phyloP scores from a whole-genome alignment of 2,329 filamentous ascomycete genomes.

The Sporothrix mexicana region DNA sequence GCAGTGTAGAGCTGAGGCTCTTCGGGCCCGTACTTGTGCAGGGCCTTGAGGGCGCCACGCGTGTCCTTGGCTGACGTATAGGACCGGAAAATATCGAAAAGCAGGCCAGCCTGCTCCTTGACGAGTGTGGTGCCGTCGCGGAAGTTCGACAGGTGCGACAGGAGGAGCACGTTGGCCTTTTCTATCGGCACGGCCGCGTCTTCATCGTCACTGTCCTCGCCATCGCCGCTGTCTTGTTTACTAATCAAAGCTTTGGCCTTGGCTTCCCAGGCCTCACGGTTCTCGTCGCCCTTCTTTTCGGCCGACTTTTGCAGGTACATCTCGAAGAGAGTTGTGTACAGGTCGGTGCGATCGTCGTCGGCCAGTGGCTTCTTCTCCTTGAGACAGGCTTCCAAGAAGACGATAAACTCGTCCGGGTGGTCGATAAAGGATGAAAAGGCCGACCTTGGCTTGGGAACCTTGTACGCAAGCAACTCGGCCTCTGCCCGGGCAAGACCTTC shows the following conservation, averaged over 20 bases:
- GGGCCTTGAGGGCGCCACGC: constrained; percentile 82
- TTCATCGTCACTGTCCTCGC: constrained; percentile 49
- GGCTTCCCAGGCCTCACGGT: constrained; percentile 81
- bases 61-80: constrained; percentile 94
- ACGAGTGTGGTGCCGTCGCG: constrained; percentile 89
- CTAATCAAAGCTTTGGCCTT: constrained; percentile 86
- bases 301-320: constrained; percentile 95
- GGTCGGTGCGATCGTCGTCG: constrained; percentile 77
- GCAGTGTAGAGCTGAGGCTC: constrained; percentile 93
- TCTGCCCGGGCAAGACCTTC: constrained; percentile 44
- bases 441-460: constrained; percentile 78
- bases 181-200: constrained; percentile 83
- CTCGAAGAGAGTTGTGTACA: constrained; percentile 95
- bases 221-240: constrained; percentile 54
- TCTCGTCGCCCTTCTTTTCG: constrained; percentile 67
- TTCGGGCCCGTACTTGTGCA: constrained; percentile 88
- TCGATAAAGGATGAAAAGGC: constrained; percentile 98
- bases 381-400: constrained; percentile 88
- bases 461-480: constrained; percentile 63
- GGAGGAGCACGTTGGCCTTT: constrained; percentile 88
- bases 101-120: constrained; percentile 87
- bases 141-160: constrained; percentile 92
- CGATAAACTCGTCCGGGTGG: constrained; percentile 87
- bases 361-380: constrained; percentile 69
- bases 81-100: constrained; percentile 95